Evolutionary conservation across 148 eudicot species (phyloP), one percentile per base, ranked within the genome.

Genomic region (Beta vulgaris): DNA sequence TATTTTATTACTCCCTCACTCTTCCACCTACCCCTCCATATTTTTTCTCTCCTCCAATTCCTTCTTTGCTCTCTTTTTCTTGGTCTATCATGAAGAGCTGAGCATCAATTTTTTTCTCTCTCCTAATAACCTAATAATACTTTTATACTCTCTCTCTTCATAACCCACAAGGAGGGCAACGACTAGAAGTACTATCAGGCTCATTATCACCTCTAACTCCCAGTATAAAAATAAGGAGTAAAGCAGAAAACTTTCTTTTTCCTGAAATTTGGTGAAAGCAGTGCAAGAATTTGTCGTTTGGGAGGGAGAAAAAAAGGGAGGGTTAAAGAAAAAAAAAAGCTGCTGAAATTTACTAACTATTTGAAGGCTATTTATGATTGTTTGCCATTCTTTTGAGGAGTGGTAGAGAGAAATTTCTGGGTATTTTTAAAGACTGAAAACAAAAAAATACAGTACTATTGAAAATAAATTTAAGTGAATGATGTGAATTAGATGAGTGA

Each of bases 281-380:
- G 8, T 9, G 35, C 34, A 26, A 19, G 28, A 11, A 53, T 19
- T 66, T 44, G 72, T 66, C 31, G 21, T 29, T 32, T 18, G 11
- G 31, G 29, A 46, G 1, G 51, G 61, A 51, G 29, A 65, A 46
- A 23, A 55, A 68, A 39, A 42, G 29, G 28, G 11, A 39, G 28
- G 11, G 35, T 34, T 34, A 46, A 21, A 60, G 19, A 32, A 53
- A 23, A 40, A 53, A 31, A 29, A 79, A 73, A 74, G 76, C 76
- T 72, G 77, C 36, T 21, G 36, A 65, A 72, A 55, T 28, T 43
- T 21, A n/a, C n/a, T 44, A 59, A 59, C 42, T 23, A 59, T 43
- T 43, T 46, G 51, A 68, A 73, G 74, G 25, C 40, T 59, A 73
- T 78, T 79, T 79, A 73, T 79, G 78, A 79, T 74, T 69, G 74